Evolutionary conservation across 225 moss, liverwort and hornwort genomes (phyloP), one percentile per base, ranked within the genome.

Genomic region (Lunularia cruciata): DNA sequence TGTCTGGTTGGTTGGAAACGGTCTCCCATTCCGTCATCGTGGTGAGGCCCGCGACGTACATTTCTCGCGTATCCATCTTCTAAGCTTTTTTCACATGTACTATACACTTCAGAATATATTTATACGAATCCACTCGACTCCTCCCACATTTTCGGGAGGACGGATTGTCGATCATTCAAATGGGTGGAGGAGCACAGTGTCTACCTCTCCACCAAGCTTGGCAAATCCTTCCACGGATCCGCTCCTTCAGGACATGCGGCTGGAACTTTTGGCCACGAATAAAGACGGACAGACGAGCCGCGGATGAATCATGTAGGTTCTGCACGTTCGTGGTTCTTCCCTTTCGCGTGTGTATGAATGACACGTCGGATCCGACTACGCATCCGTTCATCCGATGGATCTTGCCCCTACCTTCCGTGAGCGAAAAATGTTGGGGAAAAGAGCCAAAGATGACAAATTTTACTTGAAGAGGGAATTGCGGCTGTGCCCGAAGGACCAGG

Each of bases 141-240:
- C 28, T 54, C 54, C 27, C 47, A 2, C 54, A 54, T 54, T 11
- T 54, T 26, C 54, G 54, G 56, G 56, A 51, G 20, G 51, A 8
- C 51, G 51, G n/a, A 16, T 15, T 18, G 32, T 30, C 56, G 31
- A 32, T 32, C 56, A 57, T 31, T 23, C 32, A 57, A 57, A 57
- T 16, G 56, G 31, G 56, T 57, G 54, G 54, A 54, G n/a, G n/a
- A 11, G 31, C 56, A 57, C 56, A 32, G 33, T 16, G 56, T 18
- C 28, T 16, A 2, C 54, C 26, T 6, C 54, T 25, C 27, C 54
- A 54, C 54, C 10, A 22, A 53, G 52, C 52, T 53, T 53, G 27
- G 9, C 2, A 12, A 28, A 26, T 28, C 3, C 22, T 27, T 54
- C 26, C 2, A 54, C 11, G 54, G 27, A 27, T 12, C 25, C 54